A percentile compares a stretch with the other conserved stretches of the same genome.
phyloP scores from a whole-genome alignment of 305 asterid species.

The Fraxinus albicans region DNA sequence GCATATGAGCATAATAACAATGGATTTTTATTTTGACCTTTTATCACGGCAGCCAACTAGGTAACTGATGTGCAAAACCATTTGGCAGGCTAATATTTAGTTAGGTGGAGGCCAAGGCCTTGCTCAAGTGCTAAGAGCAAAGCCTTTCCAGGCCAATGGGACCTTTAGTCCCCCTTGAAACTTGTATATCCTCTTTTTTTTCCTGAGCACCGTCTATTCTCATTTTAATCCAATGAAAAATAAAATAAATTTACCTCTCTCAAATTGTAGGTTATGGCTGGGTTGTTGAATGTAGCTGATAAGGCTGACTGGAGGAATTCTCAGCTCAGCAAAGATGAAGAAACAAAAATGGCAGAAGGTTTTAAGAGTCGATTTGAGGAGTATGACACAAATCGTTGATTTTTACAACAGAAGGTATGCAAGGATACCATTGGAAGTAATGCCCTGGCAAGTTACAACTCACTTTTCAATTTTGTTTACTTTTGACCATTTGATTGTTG shows the following conservation, averaged over 20 bases:
- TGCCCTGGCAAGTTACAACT: not conserved
- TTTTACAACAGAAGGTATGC: conserved; percentile 24
- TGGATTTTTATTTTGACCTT: not conserved
- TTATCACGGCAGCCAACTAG: not conserved
- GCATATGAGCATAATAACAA: not conserved
- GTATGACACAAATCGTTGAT: conserved; percentile 66
- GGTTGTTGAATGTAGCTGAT: conserved; percentile 82
- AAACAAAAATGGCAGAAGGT: conserved; percentile 56
- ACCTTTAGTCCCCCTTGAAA: not conserved
- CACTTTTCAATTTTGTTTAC: not conserved
- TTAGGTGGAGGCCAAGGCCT: not conserved
- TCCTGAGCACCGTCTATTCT: not conserved
- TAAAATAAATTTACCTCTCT: not conserved
- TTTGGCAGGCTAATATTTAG: not conserved
- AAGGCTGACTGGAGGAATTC: conserved; percentile 96
- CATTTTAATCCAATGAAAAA: conserved; percentile 9
- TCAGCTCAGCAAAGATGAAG: conserved; percentile 80
- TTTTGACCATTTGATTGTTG: not conserved
- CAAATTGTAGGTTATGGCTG: conserved; percentile 76
- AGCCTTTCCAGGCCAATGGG: not conserved
- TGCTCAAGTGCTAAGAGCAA: not conserved
- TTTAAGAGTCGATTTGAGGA: conserved; percentile 68
- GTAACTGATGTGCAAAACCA: not conserved
- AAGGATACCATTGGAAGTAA: not conserved
- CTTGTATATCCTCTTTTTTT: not conserved